These are phyloP conservation scores for Cryphonectria naterciae DNA, from an alignment of 2,329 filamentous ascomycete species.

Conservation along the genomic window DNA sequence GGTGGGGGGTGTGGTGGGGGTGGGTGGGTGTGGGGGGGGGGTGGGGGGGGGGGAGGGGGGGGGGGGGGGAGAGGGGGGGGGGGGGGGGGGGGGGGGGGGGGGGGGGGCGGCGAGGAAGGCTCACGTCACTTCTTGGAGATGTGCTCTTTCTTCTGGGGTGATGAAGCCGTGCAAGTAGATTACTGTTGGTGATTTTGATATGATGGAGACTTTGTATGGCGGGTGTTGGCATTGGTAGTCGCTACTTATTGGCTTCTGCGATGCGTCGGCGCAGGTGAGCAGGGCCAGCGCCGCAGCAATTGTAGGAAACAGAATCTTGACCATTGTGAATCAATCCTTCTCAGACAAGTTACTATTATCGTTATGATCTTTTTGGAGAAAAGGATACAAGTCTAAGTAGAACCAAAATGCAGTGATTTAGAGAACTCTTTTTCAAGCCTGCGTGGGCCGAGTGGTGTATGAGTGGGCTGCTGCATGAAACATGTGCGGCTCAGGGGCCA, in stretches of 20 bases:
- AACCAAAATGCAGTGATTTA: not conserved
- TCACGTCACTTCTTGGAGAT: conserved; percentile 34
- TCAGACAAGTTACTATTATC: not conserved
- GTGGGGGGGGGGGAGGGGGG: too few species aligned
- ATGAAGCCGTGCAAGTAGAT: conserved; percentile 46
- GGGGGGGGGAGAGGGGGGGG: too few species aligned
- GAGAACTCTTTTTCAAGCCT: not conserved
- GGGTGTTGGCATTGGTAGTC: conserved; percentile 38
- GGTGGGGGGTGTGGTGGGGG: too few species aligned
- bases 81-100: not conserved
- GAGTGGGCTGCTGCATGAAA: conserved; percentile 3
- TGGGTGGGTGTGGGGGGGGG: too few species aligned
- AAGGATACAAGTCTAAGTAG: not conserved
- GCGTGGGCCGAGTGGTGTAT: not conserved
- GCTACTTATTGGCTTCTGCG: conserved; percentile 34
- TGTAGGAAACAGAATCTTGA: not conserved
- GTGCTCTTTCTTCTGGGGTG: conserved; percentile 40
- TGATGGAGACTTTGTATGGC: conserved; percentile 39
- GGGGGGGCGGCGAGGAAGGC: not conserved
- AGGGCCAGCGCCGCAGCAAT: not conserved
- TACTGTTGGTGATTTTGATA: conserved; percentile 44
- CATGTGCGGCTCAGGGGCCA: not conserved
- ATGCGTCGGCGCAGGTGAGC: conserved; percentile 2
- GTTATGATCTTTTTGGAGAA: not conserved
- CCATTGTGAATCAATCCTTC: not conserved